These are phyloP conservation scores for Sporisorium sorghi DNA, from an alignment of 1,284 basidiomycete genomes.

Conservation along the genomic window DNA sequence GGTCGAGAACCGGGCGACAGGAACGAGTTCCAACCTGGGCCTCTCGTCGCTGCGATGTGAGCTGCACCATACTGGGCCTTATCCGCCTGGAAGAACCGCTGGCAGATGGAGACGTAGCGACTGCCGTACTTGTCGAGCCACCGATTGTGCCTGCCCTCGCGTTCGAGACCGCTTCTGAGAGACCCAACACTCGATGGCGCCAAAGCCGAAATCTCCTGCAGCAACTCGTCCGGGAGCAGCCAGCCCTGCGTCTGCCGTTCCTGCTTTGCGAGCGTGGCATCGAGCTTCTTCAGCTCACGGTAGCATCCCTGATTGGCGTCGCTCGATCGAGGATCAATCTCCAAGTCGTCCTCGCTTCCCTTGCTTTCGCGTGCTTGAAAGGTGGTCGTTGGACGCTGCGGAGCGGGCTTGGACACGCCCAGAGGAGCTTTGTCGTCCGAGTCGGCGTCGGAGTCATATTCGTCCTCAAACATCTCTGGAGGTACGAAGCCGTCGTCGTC, in stretches of 20 bases:
- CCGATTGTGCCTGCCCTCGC: slow-evolving; percentile 7
- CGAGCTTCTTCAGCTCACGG: slow-evolving; percentile 31
- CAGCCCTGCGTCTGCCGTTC: slow-evolving; percentile 12
- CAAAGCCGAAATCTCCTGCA: slow-evolving; percentile 33
- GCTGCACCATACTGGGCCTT: neutral
- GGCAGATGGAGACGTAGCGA: slow-evolving; percentile 36
- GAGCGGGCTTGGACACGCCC: neutral
- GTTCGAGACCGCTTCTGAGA: slow-evolving; percentile 3
- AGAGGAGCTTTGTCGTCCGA: slow-evolving; percentile 42
- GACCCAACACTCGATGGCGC: slow-evolving; percentile 11
- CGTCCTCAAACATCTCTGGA: slow-evolving; percentile 28
- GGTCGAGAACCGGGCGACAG: neutral
- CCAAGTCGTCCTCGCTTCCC: slow-evolving; percentile 21
- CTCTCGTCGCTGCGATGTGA: slow-evolving; percentile 1
- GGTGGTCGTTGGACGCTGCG: neutral
- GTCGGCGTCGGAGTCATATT: slow-evolving; percentile 22
- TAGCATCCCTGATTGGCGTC: slow-evolving; percentile 26
- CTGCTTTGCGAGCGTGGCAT: slow-evolving; percentile 22
- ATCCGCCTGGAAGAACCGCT: slow-evolving; percentile 6
- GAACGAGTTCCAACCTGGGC: slow-evolving; percentile 7
- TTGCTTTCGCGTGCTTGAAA: neutral
- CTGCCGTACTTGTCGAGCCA: slow-evolving; percentile 25
- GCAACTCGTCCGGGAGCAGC: slow-evolving; percentile 24
- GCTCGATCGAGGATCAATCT: slow-evolving; percentile 26
- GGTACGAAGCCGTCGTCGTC: slow-evolving; percentile 16